Base-by-base conservation (phyloP, 345 rosid genomes). In the Aethionema arabicum region DNA sequence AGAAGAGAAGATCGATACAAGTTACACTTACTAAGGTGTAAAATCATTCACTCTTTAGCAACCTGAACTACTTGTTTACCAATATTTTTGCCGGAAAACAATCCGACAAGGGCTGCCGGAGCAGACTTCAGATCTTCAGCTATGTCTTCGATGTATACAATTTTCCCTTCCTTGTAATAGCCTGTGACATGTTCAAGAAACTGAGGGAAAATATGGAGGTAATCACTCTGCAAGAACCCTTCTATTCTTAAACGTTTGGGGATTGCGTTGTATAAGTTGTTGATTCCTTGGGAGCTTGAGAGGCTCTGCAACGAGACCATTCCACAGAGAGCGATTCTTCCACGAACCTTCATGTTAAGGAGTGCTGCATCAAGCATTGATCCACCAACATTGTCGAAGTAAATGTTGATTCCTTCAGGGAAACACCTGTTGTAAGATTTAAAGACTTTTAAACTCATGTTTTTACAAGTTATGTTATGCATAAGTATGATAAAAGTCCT, bases 341-440 rank as follows among this genome's bases (percentile, higher is more conserved):
- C 91, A 41, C 71, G 72, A 40, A 69, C 61, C 49, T 73, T 82
- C 95, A 87, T 87, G 79, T 84, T 87, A 2, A 74, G 61, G 40
- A 87, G 67, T 16, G 76, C 95, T 42, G 87, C 84, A 46, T 87
- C 95, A 41, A 87, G 85, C 82, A 78, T 83, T 52, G 61, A 46
- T 12, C 95, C 95, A 0, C 95, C 95, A 30, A 87, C 95, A n/a
- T 87, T 84, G 47, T 84, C 90, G 0, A 84, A 87, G 74, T 84
- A 87, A 63, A 87, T 78, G 62, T 79, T 77, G 36, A 87, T 84
- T 38, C 91, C 95, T 43, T 76, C 63, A 0, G 95, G 88, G 55
- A 87, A 82, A 60, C 56, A 79, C 72, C 95, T 85, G 67, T 44
- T 12, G 44, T 40, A 63, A 27, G 47, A 55, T 21, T 14, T 0